Conservation (phyloP, 805 yeast genomes). For the Brettanomyces sp. region DNA sequence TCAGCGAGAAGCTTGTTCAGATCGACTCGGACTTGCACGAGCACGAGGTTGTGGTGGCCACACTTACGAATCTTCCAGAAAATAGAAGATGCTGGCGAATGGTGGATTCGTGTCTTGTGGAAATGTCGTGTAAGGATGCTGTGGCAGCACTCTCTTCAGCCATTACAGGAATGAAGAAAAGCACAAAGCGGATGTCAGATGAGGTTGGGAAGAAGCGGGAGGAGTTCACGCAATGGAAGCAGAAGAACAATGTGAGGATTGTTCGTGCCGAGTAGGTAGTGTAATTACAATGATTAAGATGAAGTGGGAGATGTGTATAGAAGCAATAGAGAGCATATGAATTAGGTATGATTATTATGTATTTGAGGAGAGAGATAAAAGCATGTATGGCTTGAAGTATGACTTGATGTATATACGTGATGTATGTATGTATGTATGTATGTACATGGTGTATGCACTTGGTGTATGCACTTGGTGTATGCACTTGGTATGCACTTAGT, state of each 20-base stretch:
- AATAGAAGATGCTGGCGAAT: constrained; percentile 80
- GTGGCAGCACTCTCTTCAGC: constrained; percentile 52
- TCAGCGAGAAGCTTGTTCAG: constrained; percentile 37
- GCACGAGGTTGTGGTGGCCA: constrained; percentile 46
- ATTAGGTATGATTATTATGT: too few species aligned
- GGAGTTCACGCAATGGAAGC: constrained; percentile 40
- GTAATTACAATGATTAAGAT: too few species aligned
- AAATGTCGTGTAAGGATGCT: constrained; percentile 73
- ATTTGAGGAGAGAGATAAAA: too few species aligned
- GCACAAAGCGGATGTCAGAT: constrained; percentile 27
- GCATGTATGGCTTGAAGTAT: too few species aligned
- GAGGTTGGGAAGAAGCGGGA: constrained; percentile 32
- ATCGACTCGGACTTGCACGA: constrained; percentile 38
- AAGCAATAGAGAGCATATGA: too few species aligned
- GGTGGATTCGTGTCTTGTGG: constrained; percentile 89
- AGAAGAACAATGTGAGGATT: constrained; percentile 38
- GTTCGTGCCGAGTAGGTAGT: constrained; percentile 16
- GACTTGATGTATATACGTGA: too few species aligned
- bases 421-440: too few species aligned
- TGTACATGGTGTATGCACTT: too few species aligned
- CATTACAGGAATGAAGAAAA: constrained; percentile 34
- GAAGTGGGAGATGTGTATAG: too few species aligned
- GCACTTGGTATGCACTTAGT: too few species aligned
- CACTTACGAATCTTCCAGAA: constrained; percentile 39
- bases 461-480: too few species aligned